Evolutionary conservation across 1,284 basidiomycete species (phyloP).

Genomic region (Bjerkandera adusta): DNA sequence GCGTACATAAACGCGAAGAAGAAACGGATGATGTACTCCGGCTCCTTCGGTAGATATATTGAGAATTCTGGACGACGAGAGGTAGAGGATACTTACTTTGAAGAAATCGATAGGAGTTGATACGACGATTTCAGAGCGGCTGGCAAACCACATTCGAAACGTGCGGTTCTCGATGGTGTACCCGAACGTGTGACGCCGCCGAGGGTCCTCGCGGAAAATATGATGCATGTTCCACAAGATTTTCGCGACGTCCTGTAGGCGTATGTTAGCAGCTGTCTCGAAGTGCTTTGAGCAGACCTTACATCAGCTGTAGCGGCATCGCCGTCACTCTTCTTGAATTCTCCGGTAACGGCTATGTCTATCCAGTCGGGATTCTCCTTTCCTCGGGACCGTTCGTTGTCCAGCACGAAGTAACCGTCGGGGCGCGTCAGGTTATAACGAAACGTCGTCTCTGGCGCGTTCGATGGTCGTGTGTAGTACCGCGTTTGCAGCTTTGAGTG

Average conservation of each 20-base stretch:
- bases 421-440: too few species aligned
- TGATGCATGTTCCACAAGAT: slow-evolving; percentile 1
- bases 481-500: too few species aligned
- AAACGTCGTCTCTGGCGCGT: too few species aligned
- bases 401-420: too few species aligned
- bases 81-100: background rate
- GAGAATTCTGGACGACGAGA: background rate
- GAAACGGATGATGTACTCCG: background rate
- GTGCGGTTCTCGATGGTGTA: slow-evolving; percentile 1
- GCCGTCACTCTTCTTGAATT: slow-evolving; percentile 4
- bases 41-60: slow-evolving; percentile 1
- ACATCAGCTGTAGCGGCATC: too few species aligned
- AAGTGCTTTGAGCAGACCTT: too few species aligned
- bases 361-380: background rate
- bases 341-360: slow-evolving; percentile 1
- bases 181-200: background rate
- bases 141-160: slow-evolving; percentile 4
- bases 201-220: background rate
- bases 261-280: too few species aligned
- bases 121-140: slow-evolving; percentile 1
- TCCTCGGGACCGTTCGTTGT: too few species aligned
- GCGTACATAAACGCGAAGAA: slow-evolving; percentile 5
- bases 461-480: too few species aligned
- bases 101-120: slow-evolving; percentile 4
- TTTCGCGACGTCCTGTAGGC: too few species aligned